Evolutionary conservation across 371 early-diverging fungal genomes (phyloP).

Genomic region (Smittium mucronatum): DNA sequence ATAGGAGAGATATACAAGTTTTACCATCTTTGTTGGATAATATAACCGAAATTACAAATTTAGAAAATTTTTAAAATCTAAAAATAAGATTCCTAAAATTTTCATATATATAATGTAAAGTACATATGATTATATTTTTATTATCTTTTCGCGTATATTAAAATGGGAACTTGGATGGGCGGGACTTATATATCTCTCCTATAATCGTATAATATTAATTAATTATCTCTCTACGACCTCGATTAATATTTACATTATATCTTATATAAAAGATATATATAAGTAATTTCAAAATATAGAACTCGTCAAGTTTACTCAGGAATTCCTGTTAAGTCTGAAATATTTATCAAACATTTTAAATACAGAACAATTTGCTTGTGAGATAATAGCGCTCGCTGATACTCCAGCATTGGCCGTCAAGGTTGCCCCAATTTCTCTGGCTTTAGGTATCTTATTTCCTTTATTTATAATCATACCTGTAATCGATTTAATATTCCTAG

Average conservation of each 20-base stretch:
- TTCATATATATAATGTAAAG: neutral
- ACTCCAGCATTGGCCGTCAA: neutral
- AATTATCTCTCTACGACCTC: neutral
- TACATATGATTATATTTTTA: neutral
- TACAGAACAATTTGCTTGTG: neutral
- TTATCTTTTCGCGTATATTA: neutral
- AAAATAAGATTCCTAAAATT: neutral
- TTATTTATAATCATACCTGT: neutral
- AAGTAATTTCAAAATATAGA: neutral
- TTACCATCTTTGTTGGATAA: neutral
- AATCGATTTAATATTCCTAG: neutral
- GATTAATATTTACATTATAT: neutral
- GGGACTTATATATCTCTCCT: neutral
- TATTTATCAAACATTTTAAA: neutral
- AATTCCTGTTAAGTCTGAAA: neutral
- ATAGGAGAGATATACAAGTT: neutral
- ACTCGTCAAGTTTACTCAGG: neutral
- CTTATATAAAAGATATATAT: neutral
- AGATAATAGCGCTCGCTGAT: neutral
- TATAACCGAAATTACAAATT: neutral
- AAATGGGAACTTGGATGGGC: neutral
- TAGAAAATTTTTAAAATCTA: neutral
- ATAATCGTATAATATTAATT: neutral
- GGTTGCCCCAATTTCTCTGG: conserved; percentile 4
- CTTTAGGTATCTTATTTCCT: neutral